These are phyloP conservation scores for Warburgia ugandensis DNA, from an alignment of 164 flowering plant species.

Conservation along the genomic window DNA sequence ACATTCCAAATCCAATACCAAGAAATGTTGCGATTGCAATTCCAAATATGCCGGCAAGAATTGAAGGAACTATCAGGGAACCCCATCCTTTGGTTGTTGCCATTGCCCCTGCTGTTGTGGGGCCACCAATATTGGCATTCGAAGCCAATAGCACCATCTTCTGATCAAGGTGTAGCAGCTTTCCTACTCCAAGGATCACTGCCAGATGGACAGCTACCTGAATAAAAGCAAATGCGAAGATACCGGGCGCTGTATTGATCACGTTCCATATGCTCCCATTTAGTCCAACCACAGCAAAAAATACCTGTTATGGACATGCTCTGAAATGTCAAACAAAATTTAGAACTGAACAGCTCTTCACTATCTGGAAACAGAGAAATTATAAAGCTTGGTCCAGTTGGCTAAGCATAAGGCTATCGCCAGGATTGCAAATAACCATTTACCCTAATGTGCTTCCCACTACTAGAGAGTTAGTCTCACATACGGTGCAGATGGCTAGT, in stretches of 20 bases:
- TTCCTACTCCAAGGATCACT: conserved; percentile 68
- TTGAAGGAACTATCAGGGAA: conserved; percentile 72
- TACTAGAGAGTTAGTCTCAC: no score
- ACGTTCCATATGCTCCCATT: conserved; percentile 77
- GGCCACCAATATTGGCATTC: conserved; percentile 94
- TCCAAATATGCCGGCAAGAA: conserved; percentile 87
- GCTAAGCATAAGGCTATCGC: no score
- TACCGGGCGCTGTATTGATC: conserved; percentile 72
- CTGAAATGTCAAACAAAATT: background rate
- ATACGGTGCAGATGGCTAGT: background rate
- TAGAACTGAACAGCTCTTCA: background rate
- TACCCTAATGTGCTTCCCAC: no score
- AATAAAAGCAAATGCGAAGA: conserved; percentile 73
- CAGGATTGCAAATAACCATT: no score
- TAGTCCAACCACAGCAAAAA: conserved; percentile 82
- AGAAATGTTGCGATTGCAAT: conserved; percentile 76
- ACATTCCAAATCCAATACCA: conserved; percentile 62
- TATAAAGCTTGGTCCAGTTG: no score
- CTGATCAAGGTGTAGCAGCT: conserved; percentile 49
- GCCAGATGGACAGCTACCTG: conserved; percentile 72
- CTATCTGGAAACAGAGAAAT: background rate
- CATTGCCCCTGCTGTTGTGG: conserved; percentile 95
- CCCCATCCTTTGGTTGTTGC: conserved; percentile 88
- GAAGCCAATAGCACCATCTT: conserved; percentile 74
- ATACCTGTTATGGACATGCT: conserved; percentile 38